Evolutionary conservation across 2,329 filamentous ascomycete genomes (phyloP).

Genomic region (Cladobotryum protrusum): DNA sequence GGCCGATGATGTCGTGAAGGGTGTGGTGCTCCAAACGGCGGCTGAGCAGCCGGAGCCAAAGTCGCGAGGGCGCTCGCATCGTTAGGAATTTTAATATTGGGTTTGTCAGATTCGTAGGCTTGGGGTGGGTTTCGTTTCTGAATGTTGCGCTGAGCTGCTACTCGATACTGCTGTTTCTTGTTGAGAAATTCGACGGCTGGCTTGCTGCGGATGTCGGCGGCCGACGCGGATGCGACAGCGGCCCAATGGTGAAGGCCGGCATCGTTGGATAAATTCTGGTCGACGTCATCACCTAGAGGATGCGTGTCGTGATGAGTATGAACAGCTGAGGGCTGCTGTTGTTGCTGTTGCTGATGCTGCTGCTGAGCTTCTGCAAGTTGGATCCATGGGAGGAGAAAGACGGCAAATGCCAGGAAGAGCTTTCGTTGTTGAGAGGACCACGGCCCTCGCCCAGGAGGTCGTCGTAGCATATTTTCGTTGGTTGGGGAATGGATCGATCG

Average conservation of each 20-base stretch:
- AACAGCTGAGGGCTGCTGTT: too few relatives aligned
- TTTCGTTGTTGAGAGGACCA: conserved; percentile 40
- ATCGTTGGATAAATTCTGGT: conserved; percentile 23
- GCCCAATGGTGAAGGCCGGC: conserved; percentile 22
- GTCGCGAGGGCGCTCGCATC: conserved; percentile 96
- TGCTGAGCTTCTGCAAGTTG: conserved; percentile 57
- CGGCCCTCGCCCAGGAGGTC: conserved; percentile 54
- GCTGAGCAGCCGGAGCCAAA: conserved; percentile 90
- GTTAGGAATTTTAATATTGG: conserved; percentile 38
- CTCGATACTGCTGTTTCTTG: conserved; percentile 15
- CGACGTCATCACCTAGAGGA: conserved; percentile 14
- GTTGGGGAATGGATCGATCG: neutral
- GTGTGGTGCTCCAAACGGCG: conserved; percentile 81
- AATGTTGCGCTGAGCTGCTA: conserved; percentile 7
- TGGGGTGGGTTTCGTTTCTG: conserved; percentile 20
- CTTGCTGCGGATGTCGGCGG: conserved; percentile 22
- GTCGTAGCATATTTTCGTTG: conserved; percentile 52
- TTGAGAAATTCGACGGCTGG: conserved; percentile 21
- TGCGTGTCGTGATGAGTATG: neutral
- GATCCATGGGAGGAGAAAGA: conserved; percentile 51
- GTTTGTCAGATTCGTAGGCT: conserved; percentile 26
- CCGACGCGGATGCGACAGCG: conserved; percentile 19
- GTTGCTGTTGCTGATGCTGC: conserved; percentile 40
- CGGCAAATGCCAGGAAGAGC: conserved; percentile 48
- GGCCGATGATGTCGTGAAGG: conserved; percentile 55